These are phyloP conservation scores for Houttuynia cordata DNA, from an alignment of 164 flowering plant genomes.

Conservation along the genomic window DNA sequence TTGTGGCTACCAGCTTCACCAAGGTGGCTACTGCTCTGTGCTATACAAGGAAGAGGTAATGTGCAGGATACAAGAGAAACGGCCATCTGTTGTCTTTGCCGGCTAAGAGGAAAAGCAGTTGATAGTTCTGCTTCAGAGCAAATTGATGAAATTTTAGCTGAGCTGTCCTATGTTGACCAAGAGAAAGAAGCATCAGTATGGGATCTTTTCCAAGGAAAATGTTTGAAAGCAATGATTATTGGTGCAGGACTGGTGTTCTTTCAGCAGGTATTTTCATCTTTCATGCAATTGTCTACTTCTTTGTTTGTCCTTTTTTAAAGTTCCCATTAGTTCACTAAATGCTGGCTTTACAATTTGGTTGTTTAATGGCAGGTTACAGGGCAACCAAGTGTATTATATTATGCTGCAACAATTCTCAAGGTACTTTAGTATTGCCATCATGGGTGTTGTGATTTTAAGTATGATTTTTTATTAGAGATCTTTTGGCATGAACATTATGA, in stretches of 20 bases:
- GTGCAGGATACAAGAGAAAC: slow-evolving; percentile 42
- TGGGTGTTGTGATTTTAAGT: neutral
- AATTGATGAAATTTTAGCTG: slow-evolving; percentile 64
- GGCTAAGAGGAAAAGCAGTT: slow-evolving; percentile 56
- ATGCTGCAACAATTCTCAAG: slow-evolving; percentile 92
- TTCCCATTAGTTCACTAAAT: neutral
- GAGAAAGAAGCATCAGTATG: slow-evolving; percentile 42
- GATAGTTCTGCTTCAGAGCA: slow-evolving; percentile 52
- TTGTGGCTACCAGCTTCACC: slow-evolving; percentile 96
- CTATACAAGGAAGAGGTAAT: slow-evolving; percentile 67
- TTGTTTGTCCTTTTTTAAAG: no score
- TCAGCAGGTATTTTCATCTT: slow-evolving; percentile 59
- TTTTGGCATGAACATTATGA: neutral
- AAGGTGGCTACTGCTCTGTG: slow-evolving; percentile 82
- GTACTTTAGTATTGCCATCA: slow-evolving; percentile 17
- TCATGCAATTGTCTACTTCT: neutral
- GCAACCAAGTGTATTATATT: slow-evolving; percentile 95
- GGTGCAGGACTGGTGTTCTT: slow-evolving; percentile 84
- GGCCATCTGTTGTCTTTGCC: slow-evolving; percentile 65
- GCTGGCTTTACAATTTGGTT: neutral
- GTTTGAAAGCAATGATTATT: slow-evolving; percentile 78
- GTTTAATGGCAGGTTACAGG: slow-evolving; percentile 75
- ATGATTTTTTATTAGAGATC: slow-evolving; percentile 6
- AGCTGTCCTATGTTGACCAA: slow-evolving; percentile 50
- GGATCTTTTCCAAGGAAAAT: slow-evolving; percentile 81